phyloP scores from a whole-genome alignment of 805 yeast species.

The Ogataea wickerhamii region DNA sequence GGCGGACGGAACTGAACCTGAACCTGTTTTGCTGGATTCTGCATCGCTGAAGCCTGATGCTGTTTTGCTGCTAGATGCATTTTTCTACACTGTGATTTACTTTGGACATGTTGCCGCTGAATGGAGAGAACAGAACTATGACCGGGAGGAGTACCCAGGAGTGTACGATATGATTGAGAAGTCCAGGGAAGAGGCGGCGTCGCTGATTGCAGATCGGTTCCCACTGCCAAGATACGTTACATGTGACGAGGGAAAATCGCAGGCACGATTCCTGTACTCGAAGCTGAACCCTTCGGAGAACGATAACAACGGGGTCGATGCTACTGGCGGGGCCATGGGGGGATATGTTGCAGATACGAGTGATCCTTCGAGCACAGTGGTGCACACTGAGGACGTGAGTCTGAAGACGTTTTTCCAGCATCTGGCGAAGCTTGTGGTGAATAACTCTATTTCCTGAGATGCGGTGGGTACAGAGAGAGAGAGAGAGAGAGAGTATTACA shows the following conservation, averaged over 20 bases:
- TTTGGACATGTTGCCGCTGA: slow-evolving; percentile 93
- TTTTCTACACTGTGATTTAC: slow-evolving; percentile 92
- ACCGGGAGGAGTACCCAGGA: slow-evolving; percentile 85
- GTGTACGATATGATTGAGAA: slow-evolving; percentile 83
- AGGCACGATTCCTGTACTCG: slow-evolving; percentile 92
- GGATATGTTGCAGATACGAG: slow-evolving; percentile 40
- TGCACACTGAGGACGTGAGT: slow-evolving; percentile 93
- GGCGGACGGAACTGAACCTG: slow-evolving; percentile 76
- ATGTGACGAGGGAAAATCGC: slow-evolving; percentile 98
- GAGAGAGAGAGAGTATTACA: too few species aligned
- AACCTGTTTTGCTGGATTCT: slow-evolving; percentile 89
- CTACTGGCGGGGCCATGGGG: slow-evolving; percentile 46
- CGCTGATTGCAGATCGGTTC: slow-evolving; percentile 85
- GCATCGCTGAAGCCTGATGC: slow-evolving; percentile 87
- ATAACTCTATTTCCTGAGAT: slow-evolving; percentile 21
- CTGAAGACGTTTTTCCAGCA: slow-evolving; percentile 94
- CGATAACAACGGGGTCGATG: slow-evolving; percentile 38
- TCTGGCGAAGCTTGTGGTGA: slow-evolving; percentile 84
- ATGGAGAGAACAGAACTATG: slow-evolving; percentile 96
- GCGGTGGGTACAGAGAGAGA: too few species aligned
- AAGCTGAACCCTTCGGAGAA: slow-evolving; percentile 92
- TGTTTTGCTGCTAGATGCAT: slow-evolving; percentile 86
- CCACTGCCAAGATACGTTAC: slow-evolving; percentile 97
- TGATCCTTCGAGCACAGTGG: slow-evolving; percentile 60
- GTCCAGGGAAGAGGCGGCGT: slow-evolving; percentile 91